A percentile compares a stretch with the other conserved stretches of the same genome.
Conservation (phyloP, 2,329 filamentous ascomycete genomes). For the Aspergillus thermomutatus region DNA sequence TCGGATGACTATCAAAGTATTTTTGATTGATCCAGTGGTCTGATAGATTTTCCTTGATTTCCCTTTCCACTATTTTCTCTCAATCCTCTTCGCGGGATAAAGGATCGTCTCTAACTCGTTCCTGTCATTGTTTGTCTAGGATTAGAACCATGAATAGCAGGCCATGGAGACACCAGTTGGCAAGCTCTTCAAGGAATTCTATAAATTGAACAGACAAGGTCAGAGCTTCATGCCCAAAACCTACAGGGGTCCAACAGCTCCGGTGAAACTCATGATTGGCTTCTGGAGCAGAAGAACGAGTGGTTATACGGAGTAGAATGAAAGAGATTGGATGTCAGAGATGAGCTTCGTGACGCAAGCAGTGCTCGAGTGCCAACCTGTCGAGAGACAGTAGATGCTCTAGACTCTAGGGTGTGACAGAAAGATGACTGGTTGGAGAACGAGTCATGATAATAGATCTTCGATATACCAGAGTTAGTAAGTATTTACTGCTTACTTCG, state of each 20-base stretch:
- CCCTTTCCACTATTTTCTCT: neutral
- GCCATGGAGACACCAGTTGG: neutral
- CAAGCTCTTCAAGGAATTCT: neutral
- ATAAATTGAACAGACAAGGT: neutral
- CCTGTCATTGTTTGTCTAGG: neutral
- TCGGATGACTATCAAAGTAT: neutral
- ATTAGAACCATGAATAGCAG: neutral
- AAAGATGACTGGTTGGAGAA: neutral
- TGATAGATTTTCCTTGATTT: neutral
- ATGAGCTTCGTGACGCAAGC: neutral
- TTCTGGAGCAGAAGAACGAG: neutral
- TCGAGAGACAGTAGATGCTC: neutral
- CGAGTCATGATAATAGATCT: neutral
- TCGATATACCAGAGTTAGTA: neutral
- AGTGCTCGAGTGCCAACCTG: neutral
- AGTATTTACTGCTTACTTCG: neutral
- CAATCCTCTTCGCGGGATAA: neutral
- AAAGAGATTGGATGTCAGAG: neutral
- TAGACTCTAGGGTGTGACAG: neutral
- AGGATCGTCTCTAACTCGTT: neutral
- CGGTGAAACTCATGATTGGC: neutral
- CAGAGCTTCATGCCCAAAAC: neutral
- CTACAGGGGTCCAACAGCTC: neutral
- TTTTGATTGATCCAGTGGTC: neutral
- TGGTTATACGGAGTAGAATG: neutral